These are phyloP conservation scores for Cyclotella sp. DNA, from an alignment of 108 stramenopile species.

Conservation along the genomic window DNA sequence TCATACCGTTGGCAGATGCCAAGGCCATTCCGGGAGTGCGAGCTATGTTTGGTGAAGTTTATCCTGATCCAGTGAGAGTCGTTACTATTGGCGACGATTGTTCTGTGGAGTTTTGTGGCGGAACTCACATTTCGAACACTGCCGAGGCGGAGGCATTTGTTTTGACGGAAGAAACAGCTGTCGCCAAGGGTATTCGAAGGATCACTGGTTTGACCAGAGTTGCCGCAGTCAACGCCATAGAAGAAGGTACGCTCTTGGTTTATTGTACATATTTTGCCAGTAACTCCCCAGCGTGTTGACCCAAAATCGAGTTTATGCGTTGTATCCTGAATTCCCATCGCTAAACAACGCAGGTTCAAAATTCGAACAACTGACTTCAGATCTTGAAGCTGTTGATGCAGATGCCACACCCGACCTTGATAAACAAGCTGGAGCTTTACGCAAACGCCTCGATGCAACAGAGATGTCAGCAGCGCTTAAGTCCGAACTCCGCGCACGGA, in stretches of 20 bases:
- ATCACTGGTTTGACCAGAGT: constrained; percentile 77
- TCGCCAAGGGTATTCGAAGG: constrained; percentile 90
- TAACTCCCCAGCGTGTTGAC: background rate
- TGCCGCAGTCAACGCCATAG: constrained; percentile 66
- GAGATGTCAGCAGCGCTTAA: constrained; percentile 86
- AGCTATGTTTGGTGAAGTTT: constrained; percentile 98
- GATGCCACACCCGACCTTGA: constrained; percentile 66
- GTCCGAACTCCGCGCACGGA: constrained; percentile 73
- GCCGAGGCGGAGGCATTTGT: constrained; percentile 83
- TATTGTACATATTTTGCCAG: background rate
- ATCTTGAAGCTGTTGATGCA: constrained; percentile 57
- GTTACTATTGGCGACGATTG: constrained; percentile 88
- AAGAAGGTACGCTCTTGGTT: constrained; percentile 54
- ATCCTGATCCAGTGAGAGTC: constrained; percentile 98
- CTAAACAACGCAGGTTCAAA: constrained; percentile 20
- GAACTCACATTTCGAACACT: constrained; percentile 85
- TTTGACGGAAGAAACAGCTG: constrained; percentile 81
- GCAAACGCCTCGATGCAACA: constrained; percentile 81
- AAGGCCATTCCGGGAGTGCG: constrained; percentile 90
- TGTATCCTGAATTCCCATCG: no score
- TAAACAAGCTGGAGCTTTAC: constrained; percentile 80
- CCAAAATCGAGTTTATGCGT: background rate
- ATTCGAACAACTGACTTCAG: constrained; percentile 57
- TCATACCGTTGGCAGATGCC: constrained; percentile 85
- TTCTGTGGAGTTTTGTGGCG: constrained; percentile 94